A percentile compares a stretch with the other conserved stretches of the same genome.
Conservation (phyloP, 2,329 filamentous ascomycete species). For the Pseudopithomyces chartarum region DNA sequence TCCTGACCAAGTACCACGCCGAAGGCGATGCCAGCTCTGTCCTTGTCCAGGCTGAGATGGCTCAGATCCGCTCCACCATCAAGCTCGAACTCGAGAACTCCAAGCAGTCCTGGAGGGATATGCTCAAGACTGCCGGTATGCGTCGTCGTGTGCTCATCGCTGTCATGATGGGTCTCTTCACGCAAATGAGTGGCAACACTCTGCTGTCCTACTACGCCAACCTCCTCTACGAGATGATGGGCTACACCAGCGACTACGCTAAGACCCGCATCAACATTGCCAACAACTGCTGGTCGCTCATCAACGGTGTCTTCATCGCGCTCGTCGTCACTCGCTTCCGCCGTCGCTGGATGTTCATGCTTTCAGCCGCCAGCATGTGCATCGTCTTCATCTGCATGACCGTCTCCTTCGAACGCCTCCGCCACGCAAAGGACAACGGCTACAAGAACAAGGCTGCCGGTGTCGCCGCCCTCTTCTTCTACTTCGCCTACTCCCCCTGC, state of each 20-base stretch:
- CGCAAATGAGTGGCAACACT: slow-evolving; percentile 49
- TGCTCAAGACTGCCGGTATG: slow-evolving; percentile 55
- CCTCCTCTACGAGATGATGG: slow-evolving; percentile 46
- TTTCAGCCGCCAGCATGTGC: slow-evolving; percentile 58
- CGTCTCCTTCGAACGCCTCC: slow-evolving; percentile 50
- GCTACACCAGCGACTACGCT: slow-evolving; percentile 40
- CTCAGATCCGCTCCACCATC: slow-evolving; percentile 64
- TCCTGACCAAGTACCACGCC: slow-evolving; percentile 50
- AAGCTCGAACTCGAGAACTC: slow-evolving; percentile 60
- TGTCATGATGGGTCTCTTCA: slow-evolving; percentile 42
- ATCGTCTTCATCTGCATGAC: slow-evolving; percentile 62
- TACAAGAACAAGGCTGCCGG: slow-evolving; percentile 42
- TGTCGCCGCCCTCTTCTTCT: slow-evolving; percentile 60
- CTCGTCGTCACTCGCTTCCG: slow-evolving; percentile 49
- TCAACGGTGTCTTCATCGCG: slow-evolving; percentile 46
- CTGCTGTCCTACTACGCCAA: slow-evolving; percentile 45
- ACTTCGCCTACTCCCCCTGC: slow-evolving; percentile 62
- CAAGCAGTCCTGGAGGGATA: slow-evolving; percentile 59
- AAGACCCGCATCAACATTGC: slow-evolving; percentile 51
- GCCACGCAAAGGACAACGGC: slow-evolving; percentile 19
- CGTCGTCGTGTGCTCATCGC: slow-evolving; percentile 41
- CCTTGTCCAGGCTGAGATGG: slow-evolving; percentile 61
- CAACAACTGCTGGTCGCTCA: slow-evolving; percentile 49
- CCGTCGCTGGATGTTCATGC: slow-evolving; percentile 52
- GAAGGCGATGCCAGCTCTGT: slow-evolving; percentile 46